A percentile compares a stretch with the other conserved stretches of the same genome.
Conservation (phyloP, 108 stramenopile genomes). For the Cyclotella atomus region DNA sequence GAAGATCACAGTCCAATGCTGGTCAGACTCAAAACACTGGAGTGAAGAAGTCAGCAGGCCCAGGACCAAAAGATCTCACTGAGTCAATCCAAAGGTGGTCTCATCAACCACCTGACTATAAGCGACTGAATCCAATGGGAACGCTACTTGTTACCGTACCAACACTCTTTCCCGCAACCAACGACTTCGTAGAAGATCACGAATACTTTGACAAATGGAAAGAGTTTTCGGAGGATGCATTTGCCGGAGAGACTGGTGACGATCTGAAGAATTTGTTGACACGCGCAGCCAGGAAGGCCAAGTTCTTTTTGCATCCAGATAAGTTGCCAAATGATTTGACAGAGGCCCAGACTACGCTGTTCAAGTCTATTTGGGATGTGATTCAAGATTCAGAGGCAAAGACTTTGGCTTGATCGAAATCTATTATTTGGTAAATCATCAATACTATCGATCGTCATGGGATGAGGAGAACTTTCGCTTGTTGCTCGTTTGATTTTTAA, state of each 20-base stretch:
- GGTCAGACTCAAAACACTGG: too few species aligned
- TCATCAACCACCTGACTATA: conserved; percentile 23
- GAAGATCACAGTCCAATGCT: too few species aligned
- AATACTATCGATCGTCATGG: too few species aligned
- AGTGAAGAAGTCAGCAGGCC: too few species aligned
- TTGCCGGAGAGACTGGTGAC: conserved; percentile 22
- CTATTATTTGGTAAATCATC: too few species aligned
- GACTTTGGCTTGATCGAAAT: background rate
- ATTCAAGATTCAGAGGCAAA: conserved; percentile 14
- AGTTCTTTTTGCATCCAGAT: conserved; percentile 58
- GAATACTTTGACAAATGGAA: conserved; percentile 59
- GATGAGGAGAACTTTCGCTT: too few species aligned
- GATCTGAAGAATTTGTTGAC: conserved; percentile 39
- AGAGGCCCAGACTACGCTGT: conserved; percentile 37
- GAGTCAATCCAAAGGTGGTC: conserved; percentile 39
- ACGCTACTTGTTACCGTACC: conserved; percentile 36
- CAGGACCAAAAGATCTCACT: conserved; percentile 1
- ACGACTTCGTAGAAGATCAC: conserved; percentile 29
- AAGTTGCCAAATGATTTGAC: conserved; percentile 50
- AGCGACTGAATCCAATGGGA: conserved; percentile 20
- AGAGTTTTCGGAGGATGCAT: conserved; percentile 38
- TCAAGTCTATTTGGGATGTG: conserved; percentile 57
- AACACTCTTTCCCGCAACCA: conserved; percentile 29
- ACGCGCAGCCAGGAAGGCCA: conserved; percentile 44
- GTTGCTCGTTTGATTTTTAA: too few species aligned